Evolutionary conservation across 2,329 filamentous ascomycete species (phyloP).

Genomic region (Nemania sp.): DNA sequence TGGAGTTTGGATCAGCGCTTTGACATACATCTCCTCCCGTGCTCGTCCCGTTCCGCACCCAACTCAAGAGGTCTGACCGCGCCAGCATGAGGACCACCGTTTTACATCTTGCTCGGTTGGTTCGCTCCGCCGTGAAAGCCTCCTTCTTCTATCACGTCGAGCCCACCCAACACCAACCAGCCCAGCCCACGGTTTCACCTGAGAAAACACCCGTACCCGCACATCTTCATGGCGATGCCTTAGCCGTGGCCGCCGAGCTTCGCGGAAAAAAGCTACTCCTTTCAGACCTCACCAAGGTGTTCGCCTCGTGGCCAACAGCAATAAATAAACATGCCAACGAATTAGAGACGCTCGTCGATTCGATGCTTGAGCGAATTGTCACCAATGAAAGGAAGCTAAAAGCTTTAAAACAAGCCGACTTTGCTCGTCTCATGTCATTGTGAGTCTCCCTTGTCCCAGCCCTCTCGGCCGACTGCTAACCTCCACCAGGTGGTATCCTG

Average conservation of each 20-base stretch:
- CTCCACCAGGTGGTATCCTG: constrained; percentile 39
- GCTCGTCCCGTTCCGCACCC: constrained; percentile 1
- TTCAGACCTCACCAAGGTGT: constrained; percentile 35
- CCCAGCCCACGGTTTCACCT: constrained; percentile 2
- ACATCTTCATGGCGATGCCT: constrained; percentile 31
- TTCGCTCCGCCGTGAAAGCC: constrained; percentile 25
- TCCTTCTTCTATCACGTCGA: constrained; percentile 24
- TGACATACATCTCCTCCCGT: constrained; percentile 6
- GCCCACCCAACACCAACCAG: not conserved
- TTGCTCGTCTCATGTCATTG: constrained; percentile 41
- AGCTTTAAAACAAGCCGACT: constrained; percentile 42
- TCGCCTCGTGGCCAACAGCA: constrained; percentile 34
- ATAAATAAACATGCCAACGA: constrained; percentile 32
- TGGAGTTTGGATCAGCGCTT: constrained; percentile 19
- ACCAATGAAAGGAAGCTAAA: constrained; percentile 38
- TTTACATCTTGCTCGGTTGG: constrained; percentile 23
- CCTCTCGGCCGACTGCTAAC: constrained; percentile 1
- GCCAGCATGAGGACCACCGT: constrained; percentile 27
- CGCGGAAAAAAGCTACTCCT: constrained; percentile 33
- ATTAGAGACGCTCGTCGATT: constrained; percentile 33
- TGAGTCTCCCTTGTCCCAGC: constrained; percentile 24
- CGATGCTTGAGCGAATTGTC: constrained; percentile 34
- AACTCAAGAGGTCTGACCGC: not conserved
- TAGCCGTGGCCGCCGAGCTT: constrained; percentile 31
- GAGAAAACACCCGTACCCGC: constrained; percentile 13